These are phyloP conservation scores for Pythium utonaiense DNA, from an alignment of 352 stramenopile species.

Conservation along the genomic window DNA sequence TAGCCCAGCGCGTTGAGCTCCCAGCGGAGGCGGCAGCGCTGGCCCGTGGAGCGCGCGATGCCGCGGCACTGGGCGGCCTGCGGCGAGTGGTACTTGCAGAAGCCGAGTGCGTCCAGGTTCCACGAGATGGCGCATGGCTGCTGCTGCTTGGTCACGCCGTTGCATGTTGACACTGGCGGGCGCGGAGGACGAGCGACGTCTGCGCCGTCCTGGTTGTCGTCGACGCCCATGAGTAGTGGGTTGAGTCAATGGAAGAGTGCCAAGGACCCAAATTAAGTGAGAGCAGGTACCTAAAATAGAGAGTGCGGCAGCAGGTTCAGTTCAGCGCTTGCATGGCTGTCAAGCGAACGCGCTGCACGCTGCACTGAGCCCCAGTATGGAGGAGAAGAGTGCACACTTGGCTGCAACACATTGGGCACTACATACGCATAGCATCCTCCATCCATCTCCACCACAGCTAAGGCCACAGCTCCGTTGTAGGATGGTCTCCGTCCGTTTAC, in stretches of 20 bases:
- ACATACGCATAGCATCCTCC: too few relatives aligned
- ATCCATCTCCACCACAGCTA: too few relatives aligned
- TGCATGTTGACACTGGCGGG: constrained; percentile 1
- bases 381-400: too few relatives aligned
- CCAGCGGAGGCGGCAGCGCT: constrained; percentile 31
- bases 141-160: constrained; percentile 23
- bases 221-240: not conserved
- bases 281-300: not conserved
- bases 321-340: too few relatives aligned
- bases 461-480: too few relatives aligned
- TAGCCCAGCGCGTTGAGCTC: constrained; percentile 24
- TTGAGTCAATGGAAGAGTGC: not conserved
- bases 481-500: too few relatives aligned
- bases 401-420: too few relatives aligned
- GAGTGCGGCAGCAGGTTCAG: too few relatives aligned
- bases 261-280: not conserved
- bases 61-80: constrained; percentile 23
- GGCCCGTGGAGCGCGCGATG: constrained; percentile 26
- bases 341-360: too few relatives aligned
- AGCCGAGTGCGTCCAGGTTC: constrained; percentile 23
- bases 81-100: constrained; percentile 32
- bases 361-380: too few relatives aligned
- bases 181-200: too few relatives aligned
- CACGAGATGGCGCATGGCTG: constrained; percentile 24
- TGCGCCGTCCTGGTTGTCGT: not conserved